phyloP scores from a whole-genome alignment of 2,329 filamentous ascomycete genomes.

The Ophiostoma himal-ulmi region DNA sequence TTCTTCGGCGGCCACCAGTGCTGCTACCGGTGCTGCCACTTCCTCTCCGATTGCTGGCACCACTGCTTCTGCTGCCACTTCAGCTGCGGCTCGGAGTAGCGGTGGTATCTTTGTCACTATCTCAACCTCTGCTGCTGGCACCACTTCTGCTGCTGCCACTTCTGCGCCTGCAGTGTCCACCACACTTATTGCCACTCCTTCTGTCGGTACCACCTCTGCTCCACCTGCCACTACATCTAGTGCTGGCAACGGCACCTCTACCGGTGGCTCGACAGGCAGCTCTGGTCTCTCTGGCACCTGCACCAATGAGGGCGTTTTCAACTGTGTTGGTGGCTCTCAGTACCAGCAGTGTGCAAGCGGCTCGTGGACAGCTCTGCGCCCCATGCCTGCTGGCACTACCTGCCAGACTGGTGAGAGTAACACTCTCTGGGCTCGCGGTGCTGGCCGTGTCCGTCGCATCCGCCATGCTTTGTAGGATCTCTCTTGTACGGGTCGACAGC shows the following conservation, averaged over 20 bases:
- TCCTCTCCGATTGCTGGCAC: not conserved
- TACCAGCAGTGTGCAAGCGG: slow-evolving; percentile 51
- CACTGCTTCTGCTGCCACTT: not conserved
- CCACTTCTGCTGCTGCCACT: not conserved
- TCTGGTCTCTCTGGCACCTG: slow-evolving; percentile 37
- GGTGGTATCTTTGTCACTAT: slow-evolving; percentile 40
- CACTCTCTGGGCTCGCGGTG: slow-evolving; percentile 27
- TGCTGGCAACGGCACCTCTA: slow-evolving; percentile 14
- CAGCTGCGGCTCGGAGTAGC: not conserved
- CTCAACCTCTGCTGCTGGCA: slow-evolving; percentile 1
- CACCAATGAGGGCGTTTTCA: slow-evolving; percentile 44
- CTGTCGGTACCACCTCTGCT: slow-evolving; percentile 19
- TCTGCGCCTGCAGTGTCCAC: slow-evolving; percentile 35
- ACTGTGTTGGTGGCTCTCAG: slow-evolving; percentile 41
- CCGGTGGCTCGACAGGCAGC: slow-evolving; percentile 30
- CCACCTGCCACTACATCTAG: slow-evolving; percentile 19
- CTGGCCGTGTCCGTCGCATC: slow-evolving; percentile 17
- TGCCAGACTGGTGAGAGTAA: slow-evolving; percentile 38
- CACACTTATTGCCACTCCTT: slow-evolving; percentile 25
- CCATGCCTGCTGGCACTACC: slow-evolving; percentile 42
- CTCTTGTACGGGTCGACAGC: not conserved
- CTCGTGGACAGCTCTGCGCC: slow-evolving; percentile 39
- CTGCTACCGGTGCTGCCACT: not conserved
- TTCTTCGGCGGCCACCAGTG: not conserved
- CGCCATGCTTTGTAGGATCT: slow-evolving; percentile 8